phyloP scores from a whole-genome alignment of 75 land plant species.

The Sequoiadendron giganteum region DNA sequence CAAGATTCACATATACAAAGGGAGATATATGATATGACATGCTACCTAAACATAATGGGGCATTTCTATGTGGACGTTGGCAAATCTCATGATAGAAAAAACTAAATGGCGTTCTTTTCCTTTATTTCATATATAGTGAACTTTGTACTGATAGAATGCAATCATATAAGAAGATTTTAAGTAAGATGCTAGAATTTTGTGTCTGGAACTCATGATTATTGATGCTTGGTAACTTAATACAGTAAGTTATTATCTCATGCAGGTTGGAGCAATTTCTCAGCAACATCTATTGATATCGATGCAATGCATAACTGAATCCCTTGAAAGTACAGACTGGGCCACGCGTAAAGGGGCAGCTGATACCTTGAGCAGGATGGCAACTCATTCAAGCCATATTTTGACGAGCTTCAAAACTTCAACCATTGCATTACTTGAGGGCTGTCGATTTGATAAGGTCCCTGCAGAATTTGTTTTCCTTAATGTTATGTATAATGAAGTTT shows the following conservation, averaged over 20 bases:
- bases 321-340: slow-evolving; percentile 80
- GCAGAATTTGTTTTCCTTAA: slow-evolving; percentile 4
- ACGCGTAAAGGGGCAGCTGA: slow-evolving; percentile 93
- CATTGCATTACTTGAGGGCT: slow-evolving; percentile 57
- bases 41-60: background rate
- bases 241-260: slow-evolving; percentile 8
- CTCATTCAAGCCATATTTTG: slow-evolving; percentile 50
- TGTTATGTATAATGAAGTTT: background rate
- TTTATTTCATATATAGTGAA: background rate
- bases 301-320: slow-evolving; percentile 63
- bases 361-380: slow-evolving; percentile 53
- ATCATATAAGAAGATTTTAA: background rate
- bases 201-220: background rate
- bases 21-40: background rate
- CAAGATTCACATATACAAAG: background rate
- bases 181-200: background rate
- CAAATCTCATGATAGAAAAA: background rate
- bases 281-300: slow-evolving; percentile 52
- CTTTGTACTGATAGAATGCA: background rate
- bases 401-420: slow-evolving; percentile 48
- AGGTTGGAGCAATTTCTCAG: slow-evolving; percentile 76
- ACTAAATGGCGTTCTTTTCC: background rate
- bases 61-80: background rate
- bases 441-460: slow-evolving; percentile 94
- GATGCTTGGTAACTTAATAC: background rate